Conservation (phyloP, 2,329 filamentous ascomycete genomes). For the Chalaropsis thielavioides region DNA sequence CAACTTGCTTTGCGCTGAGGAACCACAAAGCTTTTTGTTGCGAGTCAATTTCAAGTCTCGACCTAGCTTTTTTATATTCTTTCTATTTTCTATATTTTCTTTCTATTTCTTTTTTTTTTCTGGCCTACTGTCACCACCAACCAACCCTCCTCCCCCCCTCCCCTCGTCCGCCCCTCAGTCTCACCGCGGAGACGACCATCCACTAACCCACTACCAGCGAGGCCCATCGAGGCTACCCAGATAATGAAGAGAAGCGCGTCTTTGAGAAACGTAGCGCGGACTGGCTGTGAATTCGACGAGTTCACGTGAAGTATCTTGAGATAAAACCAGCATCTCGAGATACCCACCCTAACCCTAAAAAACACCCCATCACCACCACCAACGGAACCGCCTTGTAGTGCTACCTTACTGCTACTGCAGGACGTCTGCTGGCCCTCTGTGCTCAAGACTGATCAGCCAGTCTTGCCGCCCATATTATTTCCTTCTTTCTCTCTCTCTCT, state of each 20-base stretch:
- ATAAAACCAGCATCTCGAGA: slow-evolving; percentile 3
- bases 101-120: neutral
- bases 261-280: slow-evolving; percentile 18
- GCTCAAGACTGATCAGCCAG: slow-evolving; percentile 6
- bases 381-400: neutral
- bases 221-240: slow-evolving; percentile 10
- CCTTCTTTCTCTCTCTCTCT: neutral
- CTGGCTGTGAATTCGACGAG: slow-evolving; percentile 19
- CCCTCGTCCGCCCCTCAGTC: neutral
- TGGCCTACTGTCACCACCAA: neutral
- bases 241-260: slow-evolving; percentile 19
- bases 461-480: neutral
- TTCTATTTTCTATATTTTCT: neutral
- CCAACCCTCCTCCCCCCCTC: neutral
- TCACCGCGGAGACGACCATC: slow-evolving; percentile 1
- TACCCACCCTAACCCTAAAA: neutral
- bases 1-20: slow-evolving; percentile 1
- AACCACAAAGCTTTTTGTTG: neutral
- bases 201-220: neutral
- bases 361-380: neutral
- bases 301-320: slow-evolving; percentile 17
- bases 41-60: neutral
- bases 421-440: neutral
- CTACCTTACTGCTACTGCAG: neutral
- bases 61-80: neutral